phyloP scores from a whole-genome alignment of 345 rosid species.

The Anastatica hierochuntica region DNA sequence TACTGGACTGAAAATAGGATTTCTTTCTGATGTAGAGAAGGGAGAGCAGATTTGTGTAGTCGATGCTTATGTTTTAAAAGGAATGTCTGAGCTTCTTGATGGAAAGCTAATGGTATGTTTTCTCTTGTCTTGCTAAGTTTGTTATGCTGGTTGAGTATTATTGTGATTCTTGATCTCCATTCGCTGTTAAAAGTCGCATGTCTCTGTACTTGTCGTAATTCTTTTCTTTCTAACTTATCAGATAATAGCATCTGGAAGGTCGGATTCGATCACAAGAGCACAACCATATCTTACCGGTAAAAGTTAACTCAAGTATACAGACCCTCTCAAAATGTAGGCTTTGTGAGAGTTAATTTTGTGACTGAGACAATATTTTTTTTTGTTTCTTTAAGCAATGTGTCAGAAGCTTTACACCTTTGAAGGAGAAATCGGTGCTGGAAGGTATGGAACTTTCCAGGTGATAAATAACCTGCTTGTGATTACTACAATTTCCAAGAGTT shows the following conservation, averaged over 20 bases:
- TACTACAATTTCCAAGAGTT: not conserved
- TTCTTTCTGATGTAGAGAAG: slow-evolving; percentile 40
- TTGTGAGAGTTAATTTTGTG: slow-evolving; percentile 2
- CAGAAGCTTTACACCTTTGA: slow-evolving; percentile 58
- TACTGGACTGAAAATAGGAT: not conserved
- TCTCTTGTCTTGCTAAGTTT: slow-evolving; percentile 5
- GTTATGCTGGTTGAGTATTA: not conserved
- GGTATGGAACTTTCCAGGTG: slow-evolving; percentile 41
- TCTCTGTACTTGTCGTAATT: slow-evolving; percentile 6
- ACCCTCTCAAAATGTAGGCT: slow-evolving; percentile 7
- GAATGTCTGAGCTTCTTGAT: slow-evolving; percentile 43
- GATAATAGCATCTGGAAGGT: slow-evolving; percentile 71
- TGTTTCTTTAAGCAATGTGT: slow-evolving; percentile 53
- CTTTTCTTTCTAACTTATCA: slow-evolving; percentile 18
- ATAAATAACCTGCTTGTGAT: not conserved
- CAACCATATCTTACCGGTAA: slow-evolving; percentile 73
- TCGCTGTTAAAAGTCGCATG: no score
- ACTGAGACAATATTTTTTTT: slow-evolving; percentile 9
- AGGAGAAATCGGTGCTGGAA: slow-evolving; percentile 74
- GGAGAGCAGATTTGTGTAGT: slow-evolving; percentile 36
- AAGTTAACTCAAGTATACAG: slow-evolving; percentile 10
- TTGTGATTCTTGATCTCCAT: not conserved
- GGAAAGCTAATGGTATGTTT: slow-evolving; percentile 57
- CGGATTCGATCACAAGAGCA: slow-evolving; percentile 64
- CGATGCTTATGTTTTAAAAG: slow-evolving; percentile 64